A percentile compares a stretch with the other conserved stretches of the same genome.
These are phyloP conservation scores for Puccinia triticina DNA, from an alignment of 1,284 basidiomycete genomes.

Conservation along the genomic window DNA sequence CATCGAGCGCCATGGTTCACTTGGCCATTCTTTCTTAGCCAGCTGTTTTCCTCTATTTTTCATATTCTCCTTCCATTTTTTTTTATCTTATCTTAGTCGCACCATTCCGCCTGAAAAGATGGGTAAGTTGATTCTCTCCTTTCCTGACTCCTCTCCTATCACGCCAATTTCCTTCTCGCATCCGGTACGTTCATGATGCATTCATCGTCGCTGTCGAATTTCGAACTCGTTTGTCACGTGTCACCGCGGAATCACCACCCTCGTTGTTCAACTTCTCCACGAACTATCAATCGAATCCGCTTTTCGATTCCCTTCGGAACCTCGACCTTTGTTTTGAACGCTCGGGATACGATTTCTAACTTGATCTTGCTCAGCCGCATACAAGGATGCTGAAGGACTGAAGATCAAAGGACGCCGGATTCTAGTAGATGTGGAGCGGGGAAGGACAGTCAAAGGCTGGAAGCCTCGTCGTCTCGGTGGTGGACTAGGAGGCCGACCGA, in stretches of 20 bases:
- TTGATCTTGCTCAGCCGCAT: slow-evolving; percentile 72
- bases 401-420: slow-evolving; percentile 93
- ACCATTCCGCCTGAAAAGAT: slow-evolving; percentile 42
- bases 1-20: neutral
- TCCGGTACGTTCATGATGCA: slow-evolving; percentile 33
- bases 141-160: neutral
- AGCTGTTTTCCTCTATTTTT: slow-evolving; percentile 1
- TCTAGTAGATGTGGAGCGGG: slow-evolving; percentile 95
- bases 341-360: neutral
- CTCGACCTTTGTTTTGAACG: no score
- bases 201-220: slow-evolving; percentile 5
- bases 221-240: neutral
- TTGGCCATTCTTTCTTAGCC: slow-evolving; percentile 12
- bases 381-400: slow-evolving; percentile 98
- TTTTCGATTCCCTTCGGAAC: slow-evolving; percentile 21
- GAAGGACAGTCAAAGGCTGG: slow-evolving; percentile 97
- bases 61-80: neutral
- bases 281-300: neutral
- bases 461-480: slow-evolving; percentile 93
- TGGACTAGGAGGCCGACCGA: slow-evolving; percentile 90
- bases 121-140: slow-evolving; percentile 51
- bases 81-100: slow-evolving; percentile 22
- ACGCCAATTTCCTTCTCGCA: neutral
- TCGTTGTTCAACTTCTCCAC: neutral
- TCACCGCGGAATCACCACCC: neutral